These are phyloP conservation scores for Clavariopsis aquatica DNA, from an alignment of 495 filamentous ascomycete species.

Conservation along the genomic window DNA sequence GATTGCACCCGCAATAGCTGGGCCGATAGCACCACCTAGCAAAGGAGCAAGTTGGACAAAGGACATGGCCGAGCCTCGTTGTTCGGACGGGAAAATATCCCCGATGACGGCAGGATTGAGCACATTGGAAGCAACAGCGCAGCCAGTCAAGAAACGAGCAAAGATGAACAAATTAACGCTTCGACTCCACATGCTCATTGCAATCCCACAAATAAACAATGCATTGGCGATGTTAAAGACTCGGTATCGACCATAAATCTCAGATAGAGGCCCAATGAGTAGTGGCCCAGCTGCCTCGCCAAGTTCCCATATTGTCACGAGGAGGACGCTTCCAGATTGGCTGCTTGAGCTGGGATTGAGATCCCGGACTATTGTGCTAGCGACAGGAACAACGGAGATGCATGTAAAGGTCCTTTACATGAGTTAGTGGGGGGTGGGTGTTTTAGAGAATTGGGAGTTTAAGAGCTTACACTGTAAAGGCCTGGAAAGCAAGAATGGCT, in stretches of 20 bases:
- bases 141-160: slow-evolving; percentile 54
- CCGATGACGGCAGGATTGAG: slow-evolving; percentile 61
- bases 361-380: slow-evolving; percentile 52
- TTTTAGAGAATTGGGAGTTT: not conserved
- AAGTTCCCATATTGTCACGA: slow-evolving; percentile 60
- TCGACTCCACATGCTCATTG: slow-evolving; percentile 49
- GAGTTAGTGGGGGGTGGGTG: slow-evolving; percentile 41
- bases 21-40: slow-evolving; percentile 50
- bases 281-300: slow-evolving; percentile 58
- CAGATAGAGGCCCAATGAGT: slow-evolving; percentile 60
- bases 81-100: slow-evolving; percentile 56
- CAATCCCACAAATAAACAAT: slow-evolving; percentile 52
- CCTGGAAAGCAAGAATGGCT: slow-evolving; percentile 1
- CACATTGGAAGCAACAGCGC: slow-evolving; percentile 57
- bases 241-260: slow-evolving; percentile 57
- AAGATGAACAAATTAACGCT: slow-evolving; percentile 50
- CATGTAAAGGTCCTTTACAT: slow-evolving; percentile 53
- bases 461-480: not conserved
- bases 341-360: slow-evolving; percentile 41
- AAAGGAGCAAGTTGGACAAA: slow-evolving; percentile 60
- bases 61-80: slow-evolving; percentile 56
- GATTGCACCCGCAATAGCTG: slow-evolving; percentile 23
- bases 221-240: slow-evolving; percentile 56
- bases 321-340: slow-evolving; percentile 48
- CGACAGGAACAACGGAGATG: slow-evolving; percentile 57